Base-by-base conservation (phyloP, 1,139 yeast species). In the Wickerhamomyces sp. region DNA sequence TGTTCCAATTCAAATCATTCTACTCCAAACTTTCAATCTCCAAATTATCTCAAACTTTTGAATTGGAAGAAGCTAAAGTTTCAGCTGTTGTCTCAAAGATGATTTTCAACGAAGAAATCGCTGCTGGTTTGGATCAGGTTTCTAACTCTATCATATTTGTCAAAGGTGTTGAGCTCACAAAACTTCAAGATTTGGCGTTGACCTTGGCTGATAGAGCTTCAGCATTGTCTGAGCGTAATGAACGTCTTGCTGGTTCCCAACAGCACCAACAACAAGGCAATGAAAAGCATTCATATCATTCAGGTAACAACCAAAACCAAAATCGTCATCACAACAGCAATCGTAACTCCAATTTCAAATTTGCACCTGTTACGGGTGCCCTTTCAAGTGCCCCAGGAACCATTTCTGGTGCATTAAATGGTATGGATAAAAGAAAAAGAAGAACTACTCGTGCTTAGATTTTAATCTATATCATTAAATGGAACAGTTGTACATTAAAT, bases 161-260 rank as follows among this genome's bases (percentile, higher is more conserved):
- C 50, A 81, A 78, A 59, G 94, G 87, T 55, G 87, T 83, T 46
- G 96, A 87, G 63, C 78, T 90, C 60, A 76, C 94, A 50, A 84
- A 83, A 65, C 76, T 93, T 66, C 97, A 93, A 74, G 91, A 85
- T 63, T 79, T 91, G 63, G 95, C 97, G 26, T 76, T 89, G 56
- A 79, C 84, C 45, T 76, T 94, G 72, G 86, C 91, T 57, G 98
- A 93, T 58, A 90, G 88, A 75, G 88, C 87, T 43, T 79, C 79
- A 50, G 81, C 84, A 61, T 76, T 89, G 55, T 78, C 86, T 45
- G 96, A 89, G 65, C 81, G 88, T 73, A 88, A 88, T 62, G 96
- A 88, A 68, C 81, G 89, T 67, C 78, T 89, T 45, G 84, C 88
- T 49, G 78, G 87, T 42, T 86, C 88, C 60, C 61, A 54, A 29